Evolutionary conservation across 192 early-diverging fungal genomes (phyloP), one percentile per base, ranked within the genome.

Genomic region (Gigaspora rosea): DNA sequence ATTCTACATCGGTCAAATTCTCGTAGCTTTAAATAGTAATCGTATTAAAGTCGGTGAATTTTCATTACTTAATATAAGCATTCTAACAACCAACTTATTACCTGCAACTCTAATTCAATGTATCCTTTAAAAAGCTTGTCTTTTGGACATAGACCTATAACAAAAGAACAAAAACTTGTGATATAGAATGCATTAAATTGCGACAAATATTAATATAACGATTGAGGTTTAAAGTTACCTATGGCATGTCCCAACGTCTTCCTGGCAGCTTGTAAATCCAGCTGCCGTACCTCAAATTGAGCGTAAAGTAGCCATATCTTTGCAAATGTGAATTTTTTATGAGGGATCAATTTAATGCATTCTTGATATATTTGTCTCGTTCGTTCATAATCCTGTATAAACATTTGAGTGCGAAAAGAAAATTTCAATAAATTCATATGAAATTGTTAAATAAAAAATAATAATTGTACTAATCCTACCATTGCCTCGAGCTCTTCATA

Each of bases 251-350:
- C 98, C 50, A 99, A 82, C 8, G 87, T 77, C 48, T 92, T 93
- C 36, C 98, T 90, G 18, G 95, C 96, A 15, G 87, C 79, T 1
- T 66, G 73, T 5, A 98, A 76, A 66, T 98, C 89, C 12, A 88
- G 59, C 66, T 89, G 87, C 22, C 98, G 91, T 71, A 97, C 87
- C 70, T 96, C 90, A 79, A 97, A 98, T 78, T 95, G 92, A 27
- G 95, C 97, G 82, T 95, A 97, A 32, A 94, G 82, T 13, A 97
- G 85, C 98, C 98, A 99, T 64, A 98, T 89, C 81, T 99, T 99
- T 51, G 91, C 96, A 86, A 99, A 98, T 10, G 97, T 99, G 76
- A 99, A 98, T 33, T 73, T 81, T 78, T 93, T 91, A 83, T 99
- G 98, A 13, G 98, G 98, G 69, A 99, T 90, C 12, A 97, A 74